phyloP scores from a whole-genome alignment of 2,329 filamentous ascomycete genomes.

The Setomelanomma holmii region DNA sequence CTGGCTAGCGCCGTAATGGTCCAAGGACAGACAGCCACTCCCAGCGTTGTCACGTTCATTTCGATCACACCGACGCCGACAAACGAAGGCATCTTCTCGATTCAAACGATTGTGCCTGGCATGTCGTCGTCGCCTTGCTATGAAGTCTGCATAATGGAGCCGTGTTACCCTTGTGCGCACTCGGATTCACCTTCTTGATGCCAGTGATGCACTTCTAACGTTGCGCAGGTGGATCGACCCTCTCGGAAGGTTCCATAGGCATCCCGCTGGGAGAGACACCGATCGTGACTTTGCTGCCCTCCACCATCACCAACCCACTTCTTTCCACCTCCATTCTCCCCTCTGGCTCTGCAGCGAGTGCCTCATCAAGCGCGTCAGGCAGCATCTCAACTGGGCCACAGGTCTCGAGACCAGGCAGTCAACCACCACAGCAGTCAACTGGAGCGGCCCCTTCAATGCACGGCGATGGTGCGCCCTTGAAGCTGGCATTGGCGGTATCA shows the following conservation, averaged over 20 bases:
- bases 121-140: conserved; percentile 24
- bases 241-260: conserved; percentile 18
- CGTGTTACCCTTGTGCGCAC: conserved; percentile 36
- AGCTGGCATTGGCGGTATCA: conserved; percentile 28
- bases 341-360: background rate
- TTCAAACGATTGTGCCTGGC: conserved; percentile 34
- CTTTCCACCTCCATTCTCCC: background rate
- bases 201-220: conserved; percentile 6
- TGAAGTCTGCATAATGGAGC: conserved; percentile 35
- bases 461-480: conserved; percentile 14
- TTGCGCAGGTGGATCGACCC: conserved; percentile 4
- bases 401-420: conserved; percentile 10
- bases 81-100: conserved; percentile 32
- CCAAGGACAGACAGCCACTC: conserved; percentile 17
- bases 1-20: conserved; percentile 32
- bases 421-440: conserved; percentile 22
- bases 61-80: conserved; percentile 21
- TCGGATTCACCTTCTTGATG: background rate
- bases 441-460: conserved; percentile 25
- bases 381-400: background rate
- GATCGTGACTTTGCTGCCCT: background rate
- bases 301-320: background rate
- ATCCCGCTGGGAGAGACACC: conserved; percentile 27
- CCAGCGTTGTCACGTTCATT: conserved; percentile 20
- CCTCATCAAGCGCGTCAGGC: background rate